phyloP scores from a whole-genome alignment of 1,284 basidiomycete genomes.

The Agroathelia rolfsii region DNA sequence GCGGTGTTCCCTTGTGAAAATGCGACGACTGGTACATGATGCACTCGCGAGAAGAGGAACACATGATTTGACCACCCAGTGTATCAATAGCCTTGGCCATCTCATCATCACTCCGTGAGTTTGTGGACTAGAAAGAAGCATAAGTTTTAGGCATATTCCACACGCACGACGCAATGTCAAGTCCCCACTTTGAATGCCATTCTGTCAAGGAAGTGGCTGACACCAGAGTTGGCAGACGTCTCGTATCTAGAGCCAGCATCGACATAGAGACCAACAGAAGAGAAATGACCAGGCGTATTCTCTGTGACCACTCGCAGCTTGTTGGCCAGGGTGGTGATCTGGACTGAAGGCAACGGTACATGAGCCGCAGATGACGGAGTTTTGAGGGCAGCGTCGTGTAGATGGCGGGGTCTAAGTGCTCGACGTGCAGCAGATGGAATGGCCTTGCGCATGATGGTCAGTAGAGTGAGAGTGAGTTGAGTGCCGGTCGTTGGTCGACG shows the following conservation, averaged over 20 bases:
- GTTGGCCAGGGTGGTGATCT: conserved; percentile 85
- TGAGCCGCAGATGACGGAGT: conserved; percentile 13
- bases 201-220: conserved; percentile 87
- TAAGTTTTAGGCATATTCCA: conserved; percentile 2
- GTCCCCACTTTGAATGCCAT: conserved; percentile 96
- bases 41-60: conserved; percentile 85
- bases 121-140: conserved; percentile 41
- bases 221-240: conserved; percentile 64
- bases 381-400: too few species aligned
- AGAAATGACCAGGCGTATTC: conserved; percentile 87
- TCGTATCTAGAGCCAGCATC: conserved; percentile 95
- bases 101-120: conserved; percentile 51
- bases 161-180: conserved; percentile 11
- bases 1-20: conserved; percentile 76
- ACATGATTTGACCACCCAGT: conserved; percentile 89
- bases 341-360: conserved; percentile 23
- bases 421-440: too few species aligned
- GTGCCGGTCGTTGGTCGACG: too few species aligned
- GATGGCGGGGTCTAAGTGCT: too few species aligned
- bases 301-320: conserved; percentile 90
- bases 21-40: conserved; percentile 99
- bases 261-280: conserved; percentile 87
- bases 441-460: too few species aligned
- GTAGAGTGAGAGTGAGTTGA: too few species aligned
- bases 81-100: conserved; percentile 81